phyloP scores from a whole-genome alignment of 106 monocot species.

The Acorus calamus region DNA sequence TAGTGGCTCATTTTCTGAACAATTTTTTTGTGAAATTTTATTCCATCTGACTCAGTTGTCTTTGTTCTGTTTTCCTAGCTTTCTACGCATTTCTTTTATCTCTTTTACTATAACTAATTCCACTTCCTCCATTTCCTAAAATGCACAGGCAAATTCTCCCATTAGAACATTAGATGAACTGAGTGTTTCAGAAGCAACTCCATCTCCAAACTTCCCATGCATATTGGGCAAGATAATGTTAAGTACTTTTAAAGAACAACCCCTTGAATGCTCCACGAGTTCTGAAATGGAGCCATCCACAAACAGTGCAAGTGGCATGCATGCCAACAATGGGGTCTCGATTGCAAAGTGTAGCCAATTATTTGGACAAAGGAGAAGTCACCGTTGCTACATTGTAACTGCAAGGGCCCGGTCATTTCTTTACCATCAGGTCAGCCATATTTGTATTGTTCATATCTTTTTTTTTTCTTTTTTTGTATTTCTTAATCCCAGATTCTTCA shows the following conservation, averaged over 20 bases:
- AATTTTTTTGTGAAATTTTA: too few relatives aligned
- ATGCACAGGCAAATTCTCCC: slow-evolving; percentile 71
- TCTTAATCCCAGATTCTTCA: too few relatives aligned
- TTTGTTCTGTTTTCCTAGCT: too few relatives aligned
- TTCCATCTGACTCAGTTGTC: too few relatives aligned
- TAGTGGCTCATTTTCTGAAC: too few relatives aligned
- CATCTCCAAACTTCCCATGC: slow-evolving; percentile 55
- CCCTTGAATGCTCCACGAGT: slow-evolving; percentile 5
- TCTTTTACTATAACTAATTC: too few relatives aligned
- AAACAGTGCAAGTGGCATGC: slow-evolving; percentile 7
- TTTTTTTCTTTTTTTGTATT: too few relatives aligned
- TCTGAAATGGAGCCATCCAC: slow-evolving; percentile 17
- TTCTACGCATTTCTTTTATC: too few relatives aligned
- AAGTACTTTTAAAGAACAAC: slow-evolving; percentile 1
- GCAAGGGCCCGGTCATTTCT: slow-evolving; percentile 77
- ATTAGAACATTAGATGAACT: slow-evolving; percentile 84
- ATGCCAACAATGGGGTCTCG: neutral
- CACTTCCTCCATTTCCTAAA: neutral
- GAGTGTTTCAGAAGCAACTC: slow-evolving; percentile 46
- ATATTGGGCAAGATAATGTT: slow-evolving; percentile 22
- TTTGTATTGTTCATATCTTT: too few relatives aligned
- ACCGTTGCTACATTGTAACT: slow-evolving; percentile 69
- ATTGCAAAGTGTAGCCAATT: slow-evolving; percentile 2
- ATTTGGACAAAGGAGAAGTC: slow-evolving; percentile 60
- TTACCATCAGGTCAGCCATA: slow-evolving; percentile 63